Evolutionary conservation across 179 eudicot species (phyloP).

Genomic region (Silene vulgaris): DNA sequence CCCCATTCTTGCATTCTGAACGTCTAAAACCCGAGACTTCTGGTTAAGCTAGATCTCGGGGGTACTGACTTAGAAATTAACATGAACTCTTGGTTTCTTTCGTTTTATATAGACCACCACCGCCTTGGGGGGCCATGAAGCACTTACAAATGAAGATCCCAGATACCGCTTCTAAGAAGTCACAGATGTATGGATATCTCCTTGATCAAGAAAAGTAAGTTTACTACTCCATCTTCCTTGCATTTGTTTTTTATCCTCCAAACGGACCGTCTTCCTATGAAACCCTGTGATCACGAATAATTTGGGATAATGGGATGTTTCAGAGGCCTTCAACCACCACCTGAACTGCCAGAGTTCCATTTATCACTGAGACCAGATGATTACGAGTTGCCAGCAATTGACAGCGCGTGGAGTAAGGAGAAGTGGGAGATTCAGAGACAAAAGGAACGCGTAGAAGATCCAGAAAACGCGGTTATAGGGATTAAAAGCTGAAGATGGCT

Average conservation of each 20-base stretch:
- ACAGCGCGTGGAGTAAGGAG: constrained; percentile 53
- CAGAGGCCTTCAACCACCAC: constrained; percentile 59
- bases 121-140: constrained; percentile 78
- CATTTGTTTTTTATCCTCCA: too few relatives aligned
- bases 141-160: constrained; percentile 68
- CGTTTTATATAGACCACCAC: constrained; percentile 55
- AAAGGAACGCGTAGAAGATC: constrained; percentile 53
- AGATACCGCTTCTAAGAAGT: constrained; percentile 66
- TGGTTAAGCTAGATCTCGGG: too few relatives aligned
- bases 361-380: constrained; percentile 81
- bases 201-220: constrained; percentile 80
- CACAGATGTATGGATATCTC: constrained; percentile 64
- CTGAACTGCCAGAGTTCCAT: constrained; percentile 86
- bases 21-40: not conserved
- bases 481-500: constrained; percentile 13
- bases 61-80: not conserved
- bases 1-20: not conserved
- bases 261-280: too few relatives aligned
- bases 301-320: constrained; percentile 1
- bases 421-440: constrained; percentile 53
- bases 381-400: constrained; percentile 56
- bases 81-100: not conserved
- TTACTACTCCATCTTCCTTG: not conserved
- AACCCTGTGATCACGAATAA: not conserved
- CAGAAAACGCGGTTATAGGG: constrained; percentile 42